Percentiles rank a stretch among this genome's conserved stretches.
These are phyloP conservation scores for Vitis labrusca DNA, from an alignment of 164 flowering plant genomes.

Conservation along the genomic window DNA sequence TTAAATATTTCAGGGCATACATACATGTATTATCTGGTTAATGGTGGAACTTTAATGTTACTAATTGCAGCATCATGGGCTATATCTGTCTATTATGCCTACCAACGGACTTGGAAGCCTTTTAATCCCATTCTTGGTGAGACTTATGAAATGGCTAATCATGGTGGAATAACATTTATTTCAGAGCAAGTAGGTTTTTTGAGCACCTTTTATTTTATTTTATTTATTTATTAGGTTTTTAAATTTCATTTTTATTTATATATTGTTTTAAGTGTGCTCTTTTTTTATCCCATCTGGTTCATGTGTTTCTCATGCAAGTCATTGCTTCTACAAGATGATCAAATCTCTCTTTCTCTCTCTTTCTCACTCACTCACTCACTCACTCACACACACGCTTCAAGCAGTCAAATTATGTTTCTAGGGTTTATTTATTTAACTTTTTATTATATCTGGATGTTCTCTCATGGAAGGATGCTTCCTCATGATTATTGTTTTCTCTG, in stretches of 20 bases:
- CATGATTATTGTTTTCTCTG: not conserved
- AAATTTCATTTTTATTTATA: no score
- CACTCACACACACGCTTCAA: no score
- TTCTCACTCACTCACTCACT: no score
- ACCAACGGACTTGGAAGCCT: constrained; percentile 80
- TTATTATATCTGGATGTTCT: not conserved
- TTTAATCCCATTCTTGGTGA: constrained; percentile 96
- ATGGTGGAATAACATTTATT: constrained; percentile 69
- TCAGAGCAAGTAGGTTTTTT: constrained; percentile 69
- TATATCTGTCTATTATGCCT: constrained; percentile 77
- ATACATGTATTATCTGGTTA: not conserved
- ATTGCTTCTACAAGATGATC: not conserved
- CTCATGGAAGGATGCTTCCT: not conserved
- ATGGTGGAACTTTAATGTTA: not conserved
- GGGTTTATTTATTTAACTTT: not conserved
- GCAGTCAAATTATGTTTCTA: not conserved
- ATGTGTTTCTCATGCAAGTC: constrained; percentile 1
- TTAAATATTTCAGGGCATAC: not conserved
- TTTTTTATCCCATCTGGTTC: not conserved
- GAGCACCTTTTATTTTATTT: not conserved
- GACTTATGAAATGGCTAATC: constrained; percentile 84
- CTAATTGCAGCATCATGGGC: constrained; percentile 72
- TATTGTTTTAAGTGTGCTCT: not conserved
- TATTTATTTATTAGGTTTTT: no score
- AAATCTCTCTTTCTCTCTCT: no score